These are phyloP conservation scores for Amylostereum chailletii DNA, from an alignment of 1,284 basidiomycete genomes.

Conservation along the genomic window DNA sequence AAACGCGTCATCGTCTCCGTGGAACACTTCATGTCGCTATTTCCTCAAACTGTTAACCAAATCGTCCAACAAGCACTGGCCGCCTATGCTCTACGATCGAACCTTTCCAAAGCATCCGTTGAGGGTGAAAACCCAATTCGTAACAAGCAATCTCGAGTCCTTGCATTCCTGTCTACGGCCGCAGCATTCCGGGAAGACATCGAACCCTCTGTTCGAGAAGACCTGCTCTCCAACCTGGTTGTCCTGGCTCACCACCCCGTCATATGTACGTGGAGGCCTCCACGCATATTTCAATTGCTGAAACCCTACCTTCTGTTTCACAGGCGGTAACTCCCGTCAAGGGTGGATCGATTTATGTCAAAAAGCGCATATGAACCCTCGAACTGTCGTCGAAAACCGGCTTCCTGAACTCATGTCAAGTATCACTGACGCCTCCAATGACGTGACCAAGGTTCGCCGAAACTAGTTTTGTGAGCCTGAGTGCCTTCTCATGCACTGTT, in stretches of 20 bases:
- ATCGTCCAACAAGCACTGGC: conserved; percentile 52
- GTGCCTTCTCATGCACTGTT: conserved; percentile 7
- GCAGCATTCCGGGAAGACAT: conserved; percentile 33
- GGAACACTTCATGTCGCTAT: conserved; percentile 20
- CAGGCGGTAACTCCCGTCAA: conserved; percentile 48
- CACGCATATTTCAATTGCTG: background rate
- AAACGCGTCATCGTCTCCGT: conserved; percentile 37
- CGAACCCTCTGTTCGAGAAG: conserved; percentile 29
- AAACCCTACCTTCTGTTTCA: background rate
- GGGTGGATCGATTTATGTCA: conserved; percentile 84
- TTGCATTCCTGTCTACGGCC: conserved; percentile 41
- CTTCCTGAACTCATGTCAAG: conserved; percentile 41
- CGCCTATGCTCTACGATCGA: conserved; percentile 28
- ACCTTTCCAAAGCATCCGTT: conserved; percentile 9
- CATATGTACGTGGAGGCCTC: conserved; percentile 34
- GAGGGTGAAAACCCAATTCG: conserved; percentile 26
- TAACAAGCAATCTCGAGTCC: conserved; percentile 40
- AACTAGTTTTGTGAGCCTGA: background rate
- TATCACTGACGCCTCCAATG: conserved; percentile 36
- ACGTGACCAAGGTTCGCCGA: conserved; percentile 32
- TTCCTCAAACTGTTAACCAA: conserved; percentile 39
- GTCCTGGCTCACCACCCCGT: conserved; percentile 71
- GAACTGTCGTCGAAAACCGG: conserved; percentile 43
- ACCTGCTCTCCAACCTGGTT: conserved; percentile 45
- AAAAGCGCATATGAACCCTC: conserved; percentile 59